phyloP scores from a whole-genome alignment of 371 early-diverging fungal genomes.

The Fennellomyces sp. region DNA sequence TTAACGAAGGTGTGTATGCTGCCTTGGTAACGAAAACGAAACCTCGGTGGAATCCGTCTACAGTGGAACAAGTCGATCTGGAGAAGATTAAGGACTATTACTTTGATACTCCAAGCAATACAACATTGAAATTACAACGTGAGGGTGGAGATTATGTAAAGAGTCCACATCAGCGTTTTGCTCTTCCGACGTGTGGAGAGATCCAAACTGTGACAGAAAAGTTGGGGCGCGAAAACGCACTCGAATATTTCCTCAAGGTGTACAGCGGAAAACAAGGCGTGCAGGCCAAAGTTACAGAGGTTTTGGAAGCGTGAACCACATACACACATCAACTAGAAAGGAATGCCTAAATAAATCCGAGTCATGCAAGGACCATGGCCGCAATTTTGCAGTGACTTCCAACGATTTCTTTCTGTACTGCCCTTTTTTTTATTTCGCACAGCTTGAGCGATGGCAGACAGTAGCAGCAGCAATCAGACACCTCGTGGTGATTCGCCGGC shows the following conservation, averaged over 20 bases:
- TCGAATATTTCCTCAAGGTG: background rate
- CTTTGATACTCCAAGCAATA: background rate
- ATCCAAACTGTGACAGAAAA: background rate
- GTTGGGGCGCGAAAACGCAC: background rate
- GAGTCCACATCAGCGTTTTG: background rate
- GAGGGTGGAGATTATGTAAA: background rate
- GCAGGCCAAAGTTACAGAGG: background rate
- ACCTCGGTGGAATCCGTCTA: slow-evolving; percentile 77
- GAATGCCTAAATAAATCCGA: too few relatives aligned
- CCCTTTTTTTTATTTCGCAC: too few relatives aligned
- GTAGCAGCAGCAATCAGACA: slow-evolving; percentile 8
- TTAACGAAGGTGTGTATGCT: slow-evolving; percentile 83
- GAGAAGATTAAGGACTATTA: slow-evolving; percentile 18
- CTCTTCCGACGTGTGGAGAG: background rate
- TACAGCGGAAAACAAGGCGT: slow-evolving; percentile 1
- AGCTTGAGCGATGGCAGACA: background rate
- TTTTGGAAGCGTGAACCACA: too few relatives aligned
- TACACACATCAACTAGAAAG: too few relatives aligned
- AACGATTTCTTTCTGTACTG: too few relatives aligned
- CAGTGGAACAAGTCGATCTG: slow-evolving; percentile 45
- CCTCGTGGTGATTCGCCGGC: slow-evolving; percentile 21
- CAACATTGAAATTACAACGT: background rate
- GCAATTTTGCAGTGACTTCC: too few relatives aligned
- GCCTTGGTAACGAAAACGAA: slow-evolving; percentile 51
- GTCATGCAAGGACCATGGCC: too few relatives aligned